Percentiles rank a stretch among this genome's conserved stretches.
These are phyloP conservation scores for Bisporella sp. DNA, from an alignment of 2,329 filamentous ascomycete genomes.

Conservation along the genomic window DNA sequence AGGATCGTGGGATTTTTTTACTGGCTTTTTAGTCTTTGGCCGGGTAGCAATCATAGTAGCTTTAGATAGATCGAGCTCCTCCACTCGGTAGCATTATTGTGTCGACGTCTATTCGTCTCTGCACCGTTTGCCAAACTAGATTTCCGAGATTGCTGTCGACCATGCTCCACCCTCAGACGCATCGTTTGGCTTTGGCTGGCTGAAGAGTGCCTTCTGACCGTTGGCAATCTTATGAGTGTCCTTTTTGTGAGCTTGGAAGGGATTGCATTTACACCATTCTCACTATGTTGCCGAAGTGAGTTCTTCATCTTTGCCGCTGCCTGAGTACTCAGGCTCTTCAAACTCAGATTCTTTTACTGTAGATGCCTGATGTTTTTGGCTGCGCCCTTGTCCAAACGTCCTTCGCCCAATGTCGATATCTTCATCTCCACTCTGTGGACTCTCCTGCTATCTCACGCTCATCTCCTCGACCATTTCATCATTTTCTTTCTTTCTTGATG, in stretches of 20 bases:
- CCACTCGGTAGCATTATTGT: conserved; percentile 26
- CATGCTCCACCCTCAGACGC: conserved; percentile 26
- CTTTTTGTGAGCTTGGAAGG: no score
- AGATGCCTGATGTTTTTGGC: conserved; percentile 31
- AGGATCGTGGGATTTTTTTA: conserved; percentile 11
- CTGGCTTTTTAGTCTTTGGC: conserved; percentile 19
- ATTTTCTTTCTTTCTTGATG: conserved; percentile 68
- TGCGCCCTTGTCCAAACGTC: conserved; percentile 51
- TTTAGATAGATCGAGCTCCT: conserved; percentile 26
- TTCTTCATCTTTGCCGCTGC: no score
- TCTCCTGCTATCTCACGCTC: conserved; percentile 61
- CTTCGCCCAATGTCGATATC: conserved; percentile 60
- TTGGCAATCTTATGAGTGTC: no score
- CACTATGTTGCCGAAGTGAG: no score
- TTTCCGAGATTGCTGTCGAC: conserved; percentile 22
- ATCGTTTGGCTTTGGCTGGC: no score
- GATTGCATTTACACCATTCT: no score
- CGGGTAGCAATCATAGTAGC: conserved; percentile 24
- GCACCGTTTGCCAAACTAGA: conserved; percentile 16
- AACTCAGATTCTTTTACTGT: conserved; percentile 22
- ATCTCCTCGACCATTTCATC: conserved; percentile 68
- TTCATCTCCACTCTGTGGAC: conserved; percentile 47
- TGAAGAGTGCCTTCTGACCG: no score
- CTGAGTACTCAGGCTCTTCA: conserved; percentile 47
- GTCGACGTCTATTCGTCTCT: conserved; percentile 24